Evolutionary conservation across 2,329 filamentous ascomycete genomes (phyloP).

Genomic region (Diplodia scrobiculata): DNA sequence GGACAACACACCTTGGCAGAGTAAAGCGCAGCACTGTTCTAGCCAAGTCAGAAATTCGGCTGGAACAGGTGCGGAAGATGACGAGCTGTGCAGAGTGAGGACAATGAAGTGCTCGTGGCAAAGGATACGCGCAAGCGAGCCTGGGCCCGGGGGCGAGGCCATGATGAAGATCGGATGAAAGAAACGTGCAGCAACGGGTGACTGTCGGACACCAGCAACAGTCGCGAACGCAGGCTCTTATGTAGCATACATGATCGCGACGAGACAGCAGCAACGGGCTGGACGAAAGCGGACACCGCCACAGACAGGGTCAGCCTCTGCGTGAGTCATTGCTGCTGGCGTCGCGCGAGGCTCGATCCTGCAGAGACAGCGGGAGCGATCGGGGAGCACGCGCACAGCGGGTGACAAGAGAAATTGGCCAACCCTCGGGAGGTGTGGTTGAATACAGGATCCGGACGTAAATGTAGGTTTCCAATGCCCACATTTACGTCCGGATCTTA

Average conservation of each 20-base stretch:
- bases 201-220: background rate
- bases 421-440: too few relatives aligned
- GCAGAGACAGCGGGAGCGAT: background rate
- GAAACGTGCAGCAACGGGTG: background rate
- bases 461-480: too few relatives aligned
- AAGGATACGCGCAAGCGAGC: background rate
- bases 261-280: background rate
- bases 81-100: constrained; percentile 13
- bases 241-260: background rate
- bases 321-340: background rate
- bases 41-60: constrained; percentile 10
- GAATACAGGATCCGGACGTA: too few relatives aligned
- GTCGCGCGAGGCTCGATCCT: background rate
- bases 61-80: background rate
- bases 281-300: constrained; percentile 14
- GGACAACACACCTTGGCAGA: constrained; percentile 21
- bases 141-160: background rate
- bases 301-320: background rate
- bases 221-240: background rate
- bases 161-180: background rate
- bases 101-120: background rate
- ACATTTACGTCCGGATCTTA: too few relatives aligned
- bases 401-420: too few relatives aligned
- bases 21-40: background rate
- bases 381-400: background rate